Evolutionary conservation across 148 eudicot genomes (phyloP), one percentile per base, ranked within the genome.

Genomic region (Cornus florida): DNA sequence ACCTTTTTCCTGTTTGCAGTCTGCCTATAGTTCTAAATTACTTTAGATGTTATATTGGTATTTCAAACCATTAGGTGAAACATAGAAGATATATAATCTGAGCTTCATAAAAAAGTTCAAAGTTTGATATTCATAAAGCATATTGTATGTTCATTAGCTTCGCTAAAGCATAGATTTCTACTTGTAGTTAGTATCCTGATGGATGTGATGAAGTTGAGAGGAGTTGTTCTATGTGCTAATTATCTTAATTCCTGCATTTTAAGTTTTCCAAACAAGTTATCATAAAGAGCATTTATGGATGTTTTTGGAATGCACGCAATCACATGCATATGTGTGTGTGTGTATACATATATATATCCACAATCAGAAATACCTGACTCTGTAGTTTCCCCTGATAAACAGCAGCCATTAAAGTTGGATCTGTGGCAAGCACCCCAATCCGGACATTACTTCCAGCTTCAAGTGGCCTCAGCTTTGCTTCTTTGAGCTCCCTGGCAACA

Each of bases 391-490:
- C 82, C 77, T 81, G 85, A 70, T 91, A 91, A 39, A 84, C 72
- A 32, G 84, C 88, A 31, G 89, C 84, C 39, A 69, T 39, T 60
- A 79, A 70, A 75, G 62, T 71, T 48, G 76, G 82, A 73, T 86
- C 78, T 70, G 78, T 71, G 53, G 87, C 86, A 38, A 91, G 72
- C n/a, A 91, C 80, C 35, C 94, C 94, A 59, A 91, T 82, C 83
- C 80, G 76, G 3, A 87, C 79, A 48, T 75, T 43, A 84, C 89
- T 81, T 20, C 91, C 92, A 10, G 88, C 87, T 84, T 86, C 92
- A 12, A 89, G 39, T 48, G 90, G 92, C 86, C 83, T 87, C 11
- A 89, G 70, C 20, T 84, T 79, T 3, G 89, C 90, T 68, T 89
- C 89, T 79, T 83, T 86, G 19, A 91, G 83, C 79, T 89, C 88